Conservation (phyloP, 495 filamentous ascomycete genomes). For the Trypethelium eluteriae region DNA sequence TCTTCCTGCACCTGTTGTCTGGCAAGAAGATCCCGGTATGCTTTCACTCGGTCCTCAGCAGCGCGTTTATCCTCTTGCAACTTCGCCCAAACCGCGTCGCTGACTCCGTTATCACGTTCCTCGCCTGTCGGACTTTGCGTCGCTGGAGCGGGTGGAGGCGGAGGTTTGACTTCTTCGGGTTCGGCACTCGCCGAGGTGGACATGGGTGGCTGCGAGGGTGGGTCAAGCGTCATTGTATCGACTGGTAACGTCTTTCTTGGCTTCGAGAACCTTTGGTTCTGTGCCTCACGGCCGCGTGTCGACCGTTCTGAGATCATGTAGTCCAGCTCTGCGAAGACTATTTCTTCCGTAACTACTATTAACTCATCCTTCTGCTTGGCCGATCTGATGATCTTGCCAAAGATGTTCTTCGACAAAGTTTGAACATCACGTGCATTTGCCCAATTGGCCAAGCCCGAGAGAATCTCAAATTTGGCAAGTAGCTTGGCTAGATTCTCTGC, state of each 20-base stretch:
- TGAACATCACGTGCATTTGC: conserved; percentile 62
- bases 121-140: background rate
- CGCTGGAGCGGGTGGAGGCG: background rate
- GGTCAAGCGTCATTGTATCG: background rate
- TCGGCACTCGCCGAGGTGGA: background rate
- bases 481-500: conserved; percentile 17
- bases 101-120: conserved; percentile 19
- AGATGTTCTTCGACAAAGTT: conserved; percentile 48
- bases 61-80: conserved; percentile 18
- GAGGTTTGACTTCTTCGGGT: background rate
- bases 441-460: conserved; percentile 50
- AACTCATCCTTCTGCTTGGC: conserved; percentile 13
- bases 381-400: conserved; percentile 37
- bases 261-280: background rate
- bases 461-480: conserved; percentile 37
- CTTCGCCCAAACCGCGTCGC: conserved; percentile 19
- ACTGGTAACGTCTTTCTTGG: background rate
- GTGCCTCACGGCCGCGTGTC: background rate
- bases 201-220: background rate
- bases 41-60: conserved; percentile 14
- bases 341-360: conserved; percentile 13
- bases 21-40: background rate
- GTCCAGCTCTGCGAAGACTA: conserved; percentile 14
- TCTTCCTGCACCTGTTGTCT: conserved; percentile 2
- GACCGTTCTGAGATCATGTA: conserved; percentile 32